These are phyloP conservation scores for Lipomyces yamadae DNA, from an alignment of 805 yeast genomes.

Conservation along the genomic window DNA sequence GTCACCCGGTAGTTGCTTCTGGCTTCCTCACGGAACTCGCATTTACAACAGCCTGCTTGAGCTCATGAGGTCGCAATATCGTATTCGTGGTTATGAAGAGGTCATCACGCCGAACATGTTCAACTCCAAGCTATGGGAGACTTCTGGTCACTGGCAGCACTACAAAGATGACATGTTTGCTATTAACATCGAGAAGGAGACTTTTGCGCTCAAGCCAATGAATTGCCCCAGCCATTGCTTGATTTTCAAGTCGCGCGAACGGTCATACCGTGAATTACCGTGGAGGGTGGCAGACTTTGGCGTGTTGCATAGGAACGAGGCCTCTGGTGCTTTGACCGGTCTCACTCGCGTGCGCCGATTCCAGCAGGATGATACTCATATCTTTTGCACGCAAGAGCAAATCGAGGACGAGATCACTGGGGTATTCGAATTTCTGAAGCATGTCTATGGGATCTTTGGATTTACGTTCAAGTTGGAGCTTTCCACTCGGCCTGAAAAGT, in stretches of 20 bases:
- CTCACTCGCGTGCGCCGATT: slow-evolving; percentile 90
- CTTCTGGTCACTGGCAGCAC: slow-evolving; percentile 98
- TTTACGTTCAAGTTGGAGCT: slow-evolving; percentile 66
- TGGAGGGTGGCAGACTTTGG: slow-evolving; percentile 85
- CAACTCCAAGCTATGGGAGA: slow-evolving; percentile 96
- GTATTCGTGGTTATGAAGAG: slow-evolving; percentile 94
- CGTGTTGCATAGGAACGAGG: slow-evolving; percentile 90
- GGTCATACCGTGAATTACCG: slow-evolving; percentile 87
- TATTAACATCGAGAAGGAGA: slow-evolving; percentile 95
- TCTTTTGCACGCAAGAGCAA: slow-evolving; percentile 83
- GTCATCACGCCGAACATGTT: slow-evolving; percentile 99
- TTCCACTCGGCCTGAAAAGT: slow-evolving; percentile 84
- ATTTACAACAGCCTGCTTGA: slow-evolving; percentile 88
- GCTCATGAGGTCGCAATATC: slow-evolving; percentile 80
- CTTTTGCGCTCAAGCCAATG: slow-evolving; percentile 90
- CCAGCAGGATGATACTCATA: slow-evolving; percentile 98
- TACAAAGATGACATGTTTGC: slow-evolving; percentile 97
- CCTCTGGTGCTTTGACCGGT: slow-evolving; percentile 92
- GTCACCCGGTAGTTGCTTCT: slow-evolving; percentile 98
- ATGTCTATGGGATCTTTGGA: slow-evolving; percentile 73
- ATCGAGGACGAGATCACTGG: slow-evolving; percentile 72
- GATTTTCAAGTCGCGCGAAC: slow-evolving; percentile 71
- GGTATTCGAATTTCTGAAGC: slow-evolving; percentile 73
- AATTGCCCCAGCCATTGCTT: slow-evolving; percentile 80
- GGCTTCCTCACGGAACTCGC: slow-evolving; percentile 99